phyloP scores from a whole-genome alignment of 202 grass and related monocot genomes.

The Musa balbisiana region DNA sequence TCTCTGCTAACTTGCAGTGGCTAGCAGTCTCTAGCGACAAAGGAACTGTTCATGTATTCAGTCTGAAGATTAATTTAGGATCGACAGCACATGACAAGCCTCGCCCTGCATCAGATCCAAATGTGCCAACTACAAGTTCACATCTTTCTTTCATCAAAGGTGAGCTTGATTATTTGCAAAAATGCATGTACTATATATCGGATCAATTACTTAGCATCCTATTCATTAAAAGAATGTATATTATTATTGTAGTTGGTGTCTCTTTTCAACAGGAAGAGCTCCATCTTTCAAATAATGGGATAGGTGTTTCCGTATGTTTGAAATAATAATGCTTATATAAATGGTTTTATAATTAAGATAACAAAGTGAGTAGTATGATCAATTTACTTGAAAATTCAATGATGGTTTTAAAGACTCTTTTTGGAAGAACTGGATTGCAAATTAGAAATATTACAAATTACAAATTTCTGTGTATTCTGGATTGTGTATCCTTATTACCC shows the following conservation, averaged over 20 bases:
- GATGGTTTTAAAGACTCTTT: too few species aligned
- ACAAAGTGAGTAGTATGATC: too few species aligned
- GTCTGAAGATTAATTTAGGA: slow-evolving; percentile 78
- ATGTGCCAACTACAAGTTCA: slow-evolving; percentile 47
- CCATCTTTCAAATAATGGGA: background rate
- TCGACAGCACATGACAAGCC: slow-evolving; percentile 61
- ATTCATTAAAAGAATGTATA: background rate
- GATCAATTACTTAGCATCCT: background rate
- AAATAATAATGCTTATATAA: background rate
- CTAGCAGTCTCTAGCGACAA: slow-evolving; percentile 91
- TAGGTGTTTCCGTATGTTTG: background rate
- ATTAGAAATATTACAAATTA: too few species aligned
- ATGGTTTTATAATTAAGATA: too few species aligned
- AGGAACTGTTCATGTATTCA: slow-evolving; percentile 97
- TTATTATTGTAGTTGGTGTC: background rate
- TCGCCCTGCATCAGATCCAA: slow-evolving; percentile 52
- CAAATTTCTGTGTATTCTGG: too few species aligned
- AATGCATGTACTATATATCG: background rate
- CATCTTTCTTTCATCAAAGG: slow-evolving; percentile 94
- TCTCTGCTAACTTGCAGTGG: slow-evolving; percentile 86
- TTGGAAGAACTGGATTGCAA: too few species aligned
- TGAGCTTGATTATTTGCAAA: slow-evolving; percentile 18
- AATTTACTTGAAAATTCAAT: too few species aligned
- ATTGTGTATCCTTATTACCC: too few species aligned
- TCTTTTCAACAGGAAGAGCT: background rate